Evolutionary conservation across 2,329 filamentous ascomycete genomes (phyloP).

Genomic region (Fonsecaea erecta): DNA sequence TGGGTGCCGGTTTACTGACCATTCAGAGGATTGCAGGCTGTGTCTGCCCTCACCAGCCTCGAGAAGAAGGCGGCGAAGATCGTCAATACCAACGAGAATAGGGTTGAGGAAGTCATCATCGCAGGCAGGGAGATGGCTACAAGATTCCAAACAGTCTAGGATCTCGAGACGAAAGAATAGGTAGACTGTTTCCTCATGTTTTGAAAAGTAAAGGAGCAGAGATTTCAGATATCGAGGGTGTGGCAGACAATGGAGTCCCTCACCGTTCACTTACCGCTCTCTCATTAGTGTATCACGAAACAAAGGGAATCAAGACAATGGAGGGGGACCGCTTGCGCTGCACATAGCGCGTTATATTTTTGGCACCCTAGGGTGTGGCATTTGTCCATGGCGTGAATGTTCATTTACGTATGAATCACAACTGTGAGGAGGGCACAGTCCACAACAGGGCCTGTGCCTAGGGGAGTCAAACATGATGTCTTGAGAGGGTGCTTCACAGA

Average conservation of each 20-base stretch:
- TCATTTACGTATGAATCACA: neutral
- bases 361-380: neutral
- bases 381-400: neutral
- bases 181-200: neutral
- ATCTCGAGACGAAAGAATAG: neutral
- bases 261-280: constrained; percentile 11
- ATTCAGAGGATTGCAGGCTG: constrained; percentile 28
- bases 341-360: neutral
- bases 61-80: constrained; percentile 4
- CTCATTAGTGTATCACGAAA: neutral
- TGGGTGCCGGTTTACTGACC: constrained; percentile 20
- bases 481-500: neutral
- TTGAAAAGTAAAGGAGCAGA: constrained; percentile 4
- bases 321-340: constrained; percentile 16
- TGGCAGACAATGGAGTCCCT: constrained; percentile 24
- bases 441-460: neutral
- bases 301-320: constrained; percentile 24
- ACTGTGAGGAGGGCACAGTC: neutral
- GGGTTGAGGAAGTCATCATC: constrained; percentile 17
- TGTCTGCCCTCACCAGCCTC: constrained; percentile 15
- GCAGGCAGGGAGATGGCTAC: neutral
- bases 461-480: neutral
- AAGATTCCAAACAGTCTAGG: neutral
- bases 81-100: constrained; percentile 12
- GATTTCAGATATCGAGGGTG: neutral